Percentiles rank a stretch among this genome's conserved stretches.
These are phyloP conservation scores for Penicillium salamii DNA, from an alignment of 495 filamentous ascomycete species.

Conservation along the genomic window DNA sequence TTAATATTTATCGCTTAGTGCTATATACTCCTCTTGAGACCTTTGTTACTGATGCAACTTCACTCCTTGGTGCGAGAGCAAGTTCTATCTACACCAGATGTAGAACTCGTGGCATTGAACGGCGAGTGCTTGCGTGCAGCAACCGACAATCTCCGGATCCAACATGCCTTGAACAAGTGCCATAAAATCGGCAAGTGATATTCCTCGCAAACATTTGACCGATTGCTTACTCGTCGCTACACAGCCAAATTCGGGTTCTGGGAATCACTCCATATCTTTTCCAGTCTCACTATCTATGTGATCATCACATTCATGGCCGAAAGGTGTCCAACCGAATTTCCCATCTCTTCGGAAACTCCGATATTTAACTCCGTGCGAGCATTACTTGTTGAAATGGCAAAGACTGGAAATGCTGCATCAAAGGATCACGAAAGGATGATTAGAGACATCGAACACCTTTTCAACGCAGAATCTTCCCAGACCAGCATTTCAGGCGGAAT, in stretches of 20 bases:
- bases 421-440: conserved; percentile 3
- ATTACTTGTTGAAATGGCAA: neutral
- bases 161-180: too few relatives aligned
- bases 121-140: too few relatives aligned
- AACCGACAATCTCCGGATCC: too few relatives aligned
- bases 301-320: neutral
- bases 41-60: neutral
- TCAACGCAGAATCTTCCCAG: neutral
- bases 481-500: neutral
- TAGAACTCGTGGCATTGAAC: too few relatives aligned
- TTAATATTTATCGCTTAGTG: too few relatives aligned
- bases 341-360: too few relatives aligned
- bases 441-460: neutral
- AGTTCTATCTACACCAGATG: too few relatives aligned
- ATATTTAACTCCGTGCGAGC: neutral
- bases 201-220: too few relatives aligned
- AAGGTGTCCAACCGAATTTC: neutral
- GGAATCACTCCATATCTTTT: conserved; percentile 1
- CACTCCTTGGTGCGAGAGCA: neutral
- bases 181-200: too few relatives aligned
- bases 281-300: conserved; percentile 1
- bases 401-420: neutral
- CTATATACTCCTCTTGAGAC: too few relatives aligned
- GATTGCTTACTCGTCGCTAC: neutral
- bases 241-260: conserved; percentile 2